These are phyloP conservation scores for Zygotorulaspora chibaensis DNA, from an alignment of 805 yeast species.

Conservation along the genomic window DNA sequence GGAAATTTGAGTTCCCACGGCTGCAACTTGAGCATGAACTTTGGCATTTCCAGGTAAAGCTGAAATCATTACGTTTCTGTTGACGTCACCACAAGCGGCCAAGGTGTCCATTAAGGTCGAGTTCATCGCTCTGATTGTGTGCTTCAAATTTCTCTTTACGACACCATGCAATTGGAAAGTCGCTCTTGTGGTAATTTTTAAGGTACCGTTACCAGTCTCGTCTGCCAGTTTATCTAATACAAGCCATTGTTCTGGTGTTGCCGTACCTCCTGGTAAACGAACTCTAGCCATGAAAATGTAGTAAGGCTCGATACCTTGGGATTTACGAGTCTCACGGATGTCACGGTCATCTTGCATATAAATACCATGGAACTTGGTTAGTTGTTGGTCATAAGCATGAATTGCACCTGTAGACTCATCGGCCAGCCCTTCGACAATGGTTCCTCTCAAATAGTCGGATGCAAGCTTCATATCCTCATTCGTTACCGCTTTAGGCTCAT, in stretches of 20 bases:
- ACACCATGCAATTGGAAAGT: slow-evolving; percentile 96
- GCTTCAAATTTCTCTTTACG: slow-evolving; percentile 82
- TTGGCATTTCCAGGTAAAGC: slow-evolving; percentile 85
- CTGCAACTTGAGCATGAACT: slow-evolving; percentile 70
- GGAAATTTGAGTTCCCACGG: slow-evolving; percentile 60
- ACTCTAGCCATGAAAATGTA: slow-evolving; percentile 96
- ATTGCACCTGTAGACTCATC: slow-evolving; percentile 89
- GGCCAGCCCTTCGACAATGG: slow-evolving; percentile 77
- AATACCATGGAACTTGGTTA: slow-evolving; percentile 96
- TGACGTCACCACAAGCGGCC: slow-evolving; percentile 98
- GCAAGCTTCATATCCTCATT: slow-evolving; percentile 92
- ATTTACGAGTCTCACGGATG: slow-evolving; percentile 85
- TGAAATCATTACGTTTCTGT: slow-evolving; percentile 89
- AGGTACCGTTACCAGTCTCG: slow-evolving; percentile 83
- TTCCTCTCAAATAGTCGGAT: slow-evolving; percentile 87
- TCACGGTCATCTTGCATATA: slow-evolving; percentile 99
- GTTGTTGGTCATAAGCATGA: slow-evolving; percentile 83
- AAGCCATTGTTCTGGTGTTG: slow-evolving; percentile 87
- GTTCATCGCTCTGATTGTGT: slow-evolving; percentile 90
- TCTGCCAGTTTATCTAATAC: slow-evolving; percentile 77
- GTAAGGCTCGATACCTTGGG: slow-evolving; percentile 91
- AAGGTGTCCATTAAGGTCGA: slow-evolving; percentile 86
- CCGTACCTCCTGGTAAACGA: slow-evolving; percentile 88
- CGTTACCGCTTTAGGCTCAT: slow-evolving; percentile 89
- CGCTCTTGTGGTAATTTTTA: slow-evolving; percentile 93